Evolutionary conservation across 2,329 filamentous ascomycete genomes (phyloP).

Genomic region (Colletotrichum spinosum): DNA sequence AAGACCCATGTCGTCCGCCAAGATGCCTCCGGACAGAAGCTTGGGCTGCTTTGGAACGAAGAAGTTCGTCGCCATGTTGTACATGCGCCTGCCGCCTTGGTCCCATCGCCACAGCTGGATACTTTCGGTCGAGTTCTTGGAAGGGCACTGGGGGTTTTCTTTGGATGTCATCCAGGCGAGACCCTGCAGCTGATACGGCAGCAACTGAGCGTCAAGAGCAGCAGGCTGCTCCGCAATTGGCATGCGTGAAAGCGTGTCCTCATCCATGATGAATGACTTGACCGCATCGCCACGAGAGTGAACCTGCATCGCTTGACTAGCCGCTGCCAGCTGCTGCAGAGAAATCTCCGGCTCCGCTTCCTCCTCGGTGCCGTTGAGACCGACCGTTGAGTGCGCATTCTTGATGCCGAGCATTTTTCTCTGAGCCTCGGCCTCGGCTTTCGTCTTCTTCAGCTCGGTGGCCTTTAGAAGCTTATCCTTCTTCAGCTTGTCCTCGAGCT

Average conservation of each 20-base stretch:
- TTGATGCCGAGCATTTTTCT: slow-evolving; percentile 57
- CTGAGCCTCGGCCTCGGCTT: slow-evolving; percentile 63
- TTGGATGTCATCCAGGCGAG: slow-evolving; percentile 84
- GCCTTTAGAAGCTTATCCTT: slow-evolving; percentile 72
- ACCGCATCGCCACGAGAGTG: slow-evolving; percentile 72
- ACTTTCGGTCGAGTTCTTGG: slow-evolving; percentile 64
- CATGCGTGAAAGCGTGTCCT: slow-evolving; percentile 77
- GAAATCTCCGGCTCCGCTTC: slow-evolving; percentile 54
- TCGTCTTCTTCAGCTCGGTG: slow-evolving; percentile 67
- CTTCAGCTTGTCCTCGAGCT: slow-evolving; percentile 72
- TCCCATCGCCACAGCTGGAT: slow-evolving; percentile 83
- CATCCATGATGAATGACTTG: slow-evolving; percentile 77
- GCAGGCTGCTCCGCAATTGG: slow-evolving; percentile 77
- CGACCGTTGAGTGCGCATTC: slow-evolving; percentile 52
- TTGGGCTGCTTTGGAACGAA: slow-evolving; percentile 66
- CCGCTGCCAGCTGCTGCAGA: slow-evolving; percentile 73
- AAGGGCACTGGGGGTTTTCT: slow-evolving; percentile 76
- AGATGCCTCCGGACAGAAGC: slow-evolving; percentile 83
- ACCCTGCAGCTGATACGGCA: slow-evolving; percentile 86
- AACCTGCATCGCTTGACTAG: slow-evolving; percentile 76
- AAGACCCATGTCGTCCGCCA: slow-evolving; percentile 93
- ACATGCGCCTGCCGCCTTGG: slow-evolving; percentile 57
- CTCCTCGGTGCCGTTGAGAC: slow-evolving; percentile 45
- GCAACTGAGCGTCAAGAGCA: slow-evolving; percentile 72
- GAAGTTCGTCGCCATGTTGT: slow-evolving; percentile 79